phyloP scores from a whole-genome alignment of 2,329 filamentous ascomycete genomes.

The Exophiala xenobiotica region DNA sequence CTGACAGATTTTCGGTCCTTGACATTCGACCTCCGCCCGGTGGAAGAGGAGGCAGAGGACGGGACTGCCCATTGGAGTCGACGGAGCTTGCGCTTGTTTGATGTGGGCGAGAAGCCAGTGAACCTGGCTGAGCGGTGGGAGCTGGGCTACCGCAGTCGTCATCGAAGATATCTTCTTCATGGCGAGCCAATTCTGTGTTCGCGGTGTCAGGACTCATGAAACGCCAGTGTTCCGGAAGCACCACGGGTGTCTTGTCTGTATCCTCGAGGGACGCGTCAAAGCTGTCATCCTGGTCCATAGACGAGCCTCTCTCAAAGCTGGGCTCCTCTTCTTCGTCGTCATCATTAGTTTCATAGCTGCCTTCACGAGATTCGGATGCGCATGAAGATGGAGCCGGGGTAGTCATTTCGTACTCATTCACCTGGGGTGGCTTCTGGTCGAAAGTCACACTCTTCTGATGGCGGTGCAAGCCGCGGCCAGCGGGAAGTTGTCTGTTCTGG shows the following conservation, averaged over 20 bases:
- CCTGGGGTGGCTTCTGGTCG: constrained; percentile 84
- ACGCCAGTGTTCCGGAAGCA: constrained; percentile 95
- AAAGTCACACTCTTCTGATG: constrained; percentile 98
- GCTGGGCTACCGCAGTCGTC: constrained; percentile 64
- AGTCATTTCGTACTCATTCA: constrained; percentile 98
- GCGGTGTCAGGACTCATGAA: constrained; percentile 67
- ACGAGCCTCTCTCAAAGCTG: constrained; percentile 58
- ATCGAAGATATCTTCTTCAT: constrained; percentile 67
- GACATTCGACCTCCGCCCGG: constrained; percentile 38
- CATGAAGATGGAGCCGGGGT: constrained; percentile 94
- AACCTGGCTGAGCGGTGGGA: constrained; percentile 54
- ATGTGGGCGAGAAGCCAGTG: constrained; percentile 53
- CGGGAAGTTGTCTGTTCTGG: constrained; percentile 60
- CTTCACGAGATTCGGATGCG: constrained; percentile 84
- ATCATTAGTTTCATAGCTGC: constrained; percentile 81
- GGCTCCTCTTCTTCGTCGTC: constrained; percentile 72
- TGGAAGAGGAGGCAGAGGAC: constrained; percentile 84
- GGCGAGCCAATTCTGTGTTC: constrained; percentile 54
- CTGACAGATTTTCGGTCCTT: constrained; percentile 48
- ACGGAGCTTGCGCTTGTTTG: constrained; percentile 69
- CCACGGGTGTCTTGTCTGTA: constrained; percentile 94
- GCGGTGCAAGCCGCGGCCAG: constrained; percentile 69
- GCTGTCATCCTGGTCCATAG: constrained; percentile 73
- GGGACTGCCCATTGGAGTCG: constrained; percentile 75
- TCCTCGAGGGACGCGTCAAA: constrained; percentile 96